Conservation (phyloP, 1,284 basidiomycete species). For the Bjerkandera adusta region DNA sequence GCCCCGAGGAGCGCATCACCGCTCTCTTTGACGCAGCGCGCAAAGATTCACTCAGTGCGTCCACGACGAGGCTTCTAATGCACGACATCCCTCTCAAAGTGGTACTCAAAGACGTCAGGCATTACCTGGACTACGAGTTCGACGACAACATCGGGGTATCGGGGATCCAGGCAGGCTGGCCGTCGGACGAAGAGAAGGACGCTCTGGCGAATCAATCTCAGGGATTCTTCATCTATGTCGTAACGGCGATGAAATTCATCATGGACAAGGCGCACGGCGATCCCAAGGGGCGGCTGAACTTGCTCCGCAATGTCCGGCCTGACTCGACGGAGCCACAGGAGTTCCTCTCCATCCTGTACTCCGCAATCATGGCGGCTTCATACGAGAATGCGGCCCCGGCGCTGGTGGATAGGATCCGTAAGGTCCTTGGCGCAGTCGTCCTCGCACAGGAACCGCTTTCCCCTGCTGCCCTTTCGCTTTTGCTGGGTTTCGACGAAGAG, state of each 20-base stretch:
- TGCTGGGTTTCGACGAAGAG: not conserved
- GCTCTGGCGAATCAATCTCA: not conserved
- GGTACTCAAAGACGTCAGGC: not conserved
- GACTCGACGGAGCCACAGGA: not conserved
- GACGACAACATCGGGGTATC: not conserved
- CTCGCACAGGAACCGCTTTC: not conserved
- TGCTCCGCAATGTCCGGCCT: no score
- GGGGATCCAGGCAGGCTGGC: not conserved
- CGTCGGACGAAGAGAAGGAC: not conserved
- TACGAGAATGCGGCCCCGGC: not conserved
- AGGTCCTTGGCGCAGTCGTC: not conserved
- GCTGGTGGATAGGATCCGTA: not conserved
- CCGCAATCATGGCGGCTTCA: not conserved
- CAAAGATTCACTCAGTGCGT: not conserved
- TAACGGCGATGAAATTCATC: not conserved
- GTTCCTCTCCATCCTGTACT: not conserved
- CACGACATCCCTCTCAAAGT: not conserved
- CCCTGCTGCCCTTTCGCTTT: not conserved
- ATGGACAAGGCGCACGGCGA: not conserved
- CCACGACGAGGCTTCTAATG: not conserved
- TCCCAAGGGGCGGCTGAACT: not conserved
- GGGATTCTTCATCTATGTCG: not conserved
- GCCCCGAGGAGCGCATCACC: conserved; percentile 23
- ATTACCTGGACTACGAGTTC: not conserved
- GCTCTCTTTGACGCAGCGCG: conserved; percentile 10